Percentiles rank a stretch among this genome's conserved stretches.
These are phyloP conservation scores for Suhomyces sp. DNA, from an alignment of 805 yeast genomes.

Conservation along the genomic window DNA sequence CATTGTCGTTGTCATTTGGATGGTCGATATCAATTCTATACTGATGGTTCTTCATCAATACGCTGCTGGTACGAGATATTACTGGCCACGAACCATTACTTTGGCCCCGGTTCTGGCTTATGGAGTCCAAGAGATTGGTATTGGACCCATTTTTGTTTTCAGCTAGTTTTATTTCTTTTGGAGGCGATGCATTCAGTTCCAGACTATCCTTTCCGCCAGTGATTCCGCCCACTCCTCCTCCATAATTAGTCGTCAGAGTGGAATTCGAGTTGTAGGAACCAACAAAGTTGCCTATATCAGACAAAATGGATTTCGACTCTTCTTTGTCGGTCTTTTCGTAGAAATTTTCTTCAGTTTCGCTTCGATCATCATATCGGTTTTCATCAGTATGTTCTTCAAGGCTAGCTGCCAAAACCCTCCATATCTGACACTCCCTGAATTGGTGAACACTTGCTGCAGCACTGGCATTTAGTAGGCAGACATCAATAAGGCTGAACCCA, in stretches of 20 bases:
- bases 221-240: constrained; percentile 9
- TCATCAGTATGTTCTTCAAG: constrained; percentile 22
- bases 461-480: constrained; percentile 55
- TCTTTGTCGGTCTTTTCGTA: constrained; percentile 9
- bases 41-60: constrained; percentile 5
- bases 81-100: constrained; percentile 12
- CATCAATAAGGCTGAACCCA: constrained; percentile 50
- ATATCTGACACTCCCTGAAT: constrained; percentile 57
- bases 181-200: constrained; percentile 4
- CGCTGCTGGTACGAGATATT: constrained; percentile 6
- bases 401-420: constrained; percentile 56
- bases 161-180: constrained; percentile 4
- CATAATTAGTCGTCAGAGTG: constrained; percentile 40
- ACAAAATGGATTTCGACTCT: constrained; percentile 29
- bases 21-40: constrained; percentile 10
- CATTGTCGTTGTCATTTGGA: constrained; percentile 11
- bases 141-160: constrained; percentile 17
- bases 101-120: constrained; percentile 17
- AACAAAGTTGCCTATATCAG: constrained; percentile 38
- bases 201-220: background rate
- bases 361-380: background rate
- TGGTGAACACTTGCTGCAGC: constrained; percentile 51
- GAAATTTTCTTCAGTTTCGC: background rate
- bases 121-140: constrained; percentile 20
- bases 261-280: constrained; percentile 43